Conservation (phyloP, 352 stramenopile genomes). For the Elongisporangium undulatum region DNA sequence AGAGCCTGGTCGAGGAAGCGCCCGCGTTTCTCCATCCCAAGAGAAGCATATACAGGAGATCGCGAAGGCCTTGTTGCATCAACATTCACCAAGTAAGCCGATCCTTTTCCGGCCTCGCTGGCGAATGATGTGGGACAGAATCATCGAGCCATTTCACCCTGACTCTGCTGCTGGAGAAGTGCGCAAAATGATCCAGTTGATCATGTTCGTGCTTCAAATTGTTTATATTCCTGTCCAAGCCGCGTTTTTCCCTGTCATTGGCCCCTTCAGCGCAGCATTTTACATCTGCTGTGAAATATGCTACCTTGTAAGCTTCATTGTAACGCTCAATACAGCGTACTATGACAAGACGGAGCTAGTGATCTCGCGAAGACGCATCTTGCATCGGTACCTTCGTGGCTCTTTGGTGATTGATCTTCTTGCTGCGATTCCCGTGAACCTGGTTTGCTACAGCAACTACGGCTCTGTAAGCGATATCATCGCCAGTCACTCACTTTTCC, state of each 20-base stretch:
- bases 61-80: conserved; percentile 2
- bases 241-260: not conserved
- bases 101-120: conserved; percentile 4
- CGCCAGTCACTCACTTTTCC: not conserved
- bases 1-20: not conserved
- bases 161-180: not conserved
- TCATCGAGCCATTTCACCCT: not conserved
- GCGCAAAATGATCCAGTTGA: not conserved
- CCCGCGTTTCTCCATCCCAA: not conserved
- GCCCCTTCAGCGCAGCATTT: not conserved
- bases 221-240: not conserved
- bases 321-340: not conserved
- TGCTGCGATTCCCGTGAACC: not conserved
- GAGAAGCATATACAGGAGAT: conserved; percentile 4
- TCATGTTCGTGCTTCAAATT: not conserved
- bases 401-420: not conserved
- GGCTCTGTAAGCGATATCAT: not conserved
- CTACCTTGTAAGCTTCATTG: not conserved
- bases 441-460: not conserved
- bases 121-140: not conserved
- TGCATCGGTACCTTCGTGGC: not conserved
- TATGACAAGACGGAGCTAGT: not conserved
- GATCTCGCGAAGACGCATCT: not conserved
- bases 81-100: not conserved
- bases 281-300: not conserved